Base-by-base conservation (phyloP, 2,329 filamentous ascomycete genomes). In the Ophiocordyceps sinensis region DNA sequence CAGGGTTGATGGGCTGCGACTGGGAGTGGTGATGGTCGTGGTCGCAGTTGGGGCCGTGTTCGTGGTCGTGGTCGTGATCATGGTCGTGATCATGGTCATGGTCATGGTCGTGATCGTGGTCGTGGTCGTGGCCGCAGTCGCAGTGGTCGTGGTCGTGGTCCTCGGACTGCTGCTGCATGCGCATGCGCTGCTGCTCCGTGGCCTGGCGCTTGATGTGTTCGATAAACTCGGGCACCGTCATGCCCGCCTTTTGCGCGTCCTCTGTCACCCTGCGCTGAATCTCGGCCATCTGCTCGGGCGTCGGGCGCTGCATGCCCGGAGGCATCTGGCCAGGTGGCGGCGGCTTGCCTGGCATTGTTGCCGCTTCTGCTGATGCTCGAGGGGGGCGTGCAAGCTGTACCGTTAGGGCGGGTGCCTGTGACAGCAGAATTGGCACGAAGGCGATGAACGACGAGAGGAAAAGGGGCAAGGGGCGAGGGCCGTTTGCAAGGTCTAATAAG, bases 151-250 rank as follows among this genome's bases (percentile, higher is more conserved):
- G 31, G 21, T 36, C 41, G 10, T 37, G 35, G 13, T 52, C 52
- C 30, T 67, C 61, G 40, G 63, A 63, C 49, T 64, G 61, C 41
- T 71, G 61, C 43, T 65, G 67, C 47, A 62, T 65, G 37, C 67
- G 66, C 51, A 71, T 66, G 50, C 59, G 58, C 55, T 61, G 60
- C 64, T 69, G 69, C 58, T 63, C 63, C 51, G 64, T 60, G 4
- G 66, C 68, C 53, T 78, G 73, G 50, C 65, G 67, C 59, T 75
- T 77, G 52, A 82, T 66, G 45, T 77, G 73, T 55, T 81, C 78
- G 54, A 93, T 75, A 58, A 94, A 94, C 61, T 94, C 72, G 36
- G 82, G 85, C 1, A 91, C 80, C 7, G 82, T 78, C 73, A 96
- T 79, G 58, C 88, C 88, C 47, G 80, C 76, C 64, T 83, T 87